These are phyloP conservation scores for Ganoderma boninense DNA, from an alignment of 1,284 basidiomycete genomes.

Conservation along the genomic window DNA sequence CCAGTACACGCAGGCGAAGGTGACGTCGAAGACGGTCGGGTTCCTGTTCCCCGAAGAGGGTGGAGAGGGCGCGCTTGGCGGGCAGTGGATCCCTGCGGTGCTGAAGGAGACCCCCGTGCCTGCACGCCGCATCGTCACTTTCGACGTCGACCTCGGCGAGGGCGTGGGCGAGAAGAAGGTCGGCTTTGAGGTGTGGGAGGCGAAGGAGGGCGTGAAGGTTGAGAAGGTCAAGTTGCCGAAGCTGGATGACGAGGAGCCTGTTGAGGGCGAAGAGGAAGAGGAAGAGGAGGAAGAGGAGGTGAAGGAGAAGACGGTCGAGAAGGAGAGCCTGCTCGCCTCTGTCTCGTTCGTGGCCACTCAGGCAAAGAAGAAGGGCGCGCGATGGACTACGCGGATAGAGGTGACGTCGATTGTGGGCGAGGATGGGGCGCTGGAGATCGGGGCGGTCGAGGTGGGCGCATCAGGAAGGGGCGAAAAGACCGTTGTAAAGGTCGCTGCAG, in stretches of 20 bases:
- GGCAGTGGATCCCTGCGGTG: conserved; percentile 73
- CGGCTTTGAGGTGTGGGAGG: conserved; percentile 90
- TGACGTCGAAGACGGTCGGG: conserved; percentile 79
- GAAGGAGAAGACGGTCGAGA: conserved; percentile 73
- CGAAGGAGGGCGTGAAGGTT: conserved; percentile 80
- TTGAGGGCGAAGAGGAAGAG: conserved; percentile 68
- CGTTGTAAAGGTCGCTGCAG: conserved; percentile 35
- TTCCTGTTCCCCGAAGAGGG: conserved; percentile 77
- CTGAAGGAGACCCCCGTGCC: conserved; percentile 84
- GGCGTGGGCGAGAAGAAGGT: conserved; percentile 56
- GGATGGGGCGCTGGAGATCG: conserved; percentile 60
- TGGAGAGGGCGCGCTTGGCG: conserved; percentile 58
- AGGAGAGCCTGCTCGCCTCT: conserved; percentile 66
- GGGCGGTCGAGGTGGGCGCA: conserved; percentile 56
- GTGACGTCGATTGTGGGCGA: conserved; percentile 69
- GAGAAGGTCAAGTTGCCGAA: conserved; percentile 68
- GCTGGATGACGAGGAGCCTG: conserved; percentile 58
- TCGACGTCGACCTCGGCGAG: conserved; percentile 74
- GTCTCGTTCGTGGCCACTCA: conserved; percentile 60
- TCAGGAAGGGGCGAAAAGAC: conserved; percentile 44
- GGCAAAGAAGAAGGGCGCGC: conserved; percentile 56
- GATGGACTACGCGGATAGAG: conserved; percentile 63
- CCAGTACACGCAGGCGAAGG: conserved; percentile 55
- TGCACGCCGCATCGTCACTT: conserved; percentile 71
- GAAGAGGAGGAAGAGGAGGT: conserved; percentile 59